Percentiles rank a stretch among this genome's conserved stretches.
Evolutionary conservation across 352 stramenopile genomes (phyloP).

Genomic region (Pythium folliculosum): DNA sequence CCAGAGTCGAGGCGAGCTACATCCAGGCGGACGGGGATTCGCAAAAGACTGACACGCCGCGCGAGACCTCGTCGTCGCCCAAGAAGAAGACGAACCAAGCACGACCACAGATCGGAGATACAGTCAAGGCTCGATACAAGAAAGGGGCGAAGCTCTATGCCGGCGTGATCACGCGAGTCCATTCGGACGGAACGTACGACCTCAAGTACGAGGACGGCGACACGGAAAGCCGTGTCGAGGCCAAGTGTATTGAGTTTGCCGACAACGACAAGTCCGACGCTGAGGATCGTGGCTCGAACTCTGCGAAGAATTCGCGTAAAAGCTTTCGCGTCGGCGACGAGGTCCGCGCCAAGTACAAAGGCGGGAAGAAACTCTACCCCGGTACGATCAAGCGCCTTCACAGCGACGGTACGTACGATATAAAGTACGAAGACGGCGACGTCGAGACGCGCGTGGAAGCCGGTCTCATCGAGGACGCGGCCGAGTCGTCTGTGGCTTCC

Average conservation of each 20-base stretch:
- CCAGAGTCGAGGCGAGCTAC: constrained; percentile 25
- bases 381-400: constrained; percentile 60
- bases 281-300: not conserved
- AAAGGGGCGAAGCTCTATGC: constrained; percentile 45
- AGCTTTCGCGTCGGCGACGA: constrained; percentile 40
- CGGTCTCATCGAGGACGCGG: constrained; percentile 18
- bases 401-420: constrained; percentile 66
- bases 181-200: constrained; percentile 66
- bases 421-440: constrained; percentile 69
- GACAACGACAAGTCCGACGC: constrained; percentile 11
- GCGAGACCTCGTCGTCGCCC: not conserved
- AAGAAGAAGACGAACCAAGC: constrained; percentile 4
- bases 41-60: constrained; percentile 28
- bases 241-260: constrained; percentile 31
- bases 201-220: constrained; percentile 73
- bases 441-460: constrained; percentile 21
- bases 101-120: constrained; percentile 23
- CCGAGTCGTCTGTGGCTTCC: not conserved
- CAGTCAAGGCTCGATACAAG: constrained; percentile 52
- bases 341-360: constrained; percentile 66
- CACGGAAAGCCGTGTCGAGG: constrained; percentile 44
- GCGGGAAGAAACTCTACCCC: constrained; percentile 60
- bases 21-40: constrained; percentile 40
- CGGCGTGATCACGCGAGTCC: constrained; percentile 49
- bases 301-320: not conserved